Conservation (phyloP, 331 rosid genomes). For the Phaseolus coccineus region DNA sequence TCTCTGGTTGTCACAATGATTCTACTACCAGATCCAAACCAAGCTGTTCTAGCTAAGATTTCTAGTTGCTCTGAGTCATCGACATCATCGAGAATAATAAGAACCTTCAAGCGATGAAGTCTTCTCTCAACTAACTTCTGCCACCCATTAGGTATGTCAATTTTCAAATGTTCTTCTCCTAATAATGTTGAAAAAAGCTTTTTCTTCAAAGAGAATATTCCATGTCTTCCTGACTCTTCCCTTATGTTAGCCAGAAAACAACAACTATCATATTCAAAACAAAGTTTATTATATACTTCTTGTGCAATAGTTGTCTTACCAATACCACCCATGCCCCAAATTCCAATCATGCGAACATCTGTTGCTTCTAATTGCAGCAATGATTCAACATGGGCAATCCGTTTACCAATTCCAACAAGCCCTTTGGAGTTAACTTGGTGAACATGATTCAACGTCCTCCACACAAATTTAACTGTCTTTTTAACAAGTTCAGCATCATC, state of each 20-base stretch:
- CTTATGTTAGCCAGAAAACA: conserved; percentile 40
- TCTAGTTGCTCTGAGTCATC: conserved; percentile 30
- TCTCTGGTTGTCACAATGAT: conserved; percentile 41
- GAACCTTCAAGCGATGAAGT: conserved; percentile 13
- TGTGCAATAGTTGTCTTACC: conserved; percentile 48
- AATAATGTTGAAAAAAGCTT: conserved; percentile 36
- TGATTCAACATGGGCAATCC: conserved; percentile 34
- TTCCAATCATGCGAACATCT: conserved; percentile 37
- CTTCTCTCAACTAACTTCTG: not conserved
- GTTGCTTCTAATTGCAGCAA: not conserved
- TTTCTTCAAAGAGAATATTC: conserved; percentile 1
- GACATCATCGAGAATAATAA: conserved; percentile 53
- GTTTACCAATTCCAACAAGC: conserved; percentile 34
- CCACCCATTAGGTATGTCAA: not conserved
- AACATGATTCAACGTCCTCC: not conserved
- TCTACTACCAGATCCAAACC: conserved; percentile 41
- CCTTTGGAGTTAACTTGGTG: not conserved
- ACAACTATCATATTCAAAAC: not conserved
- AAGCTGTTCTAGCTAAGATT: conserved; percentile 13
- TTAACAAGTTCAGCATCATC: conserved; percentile 43
- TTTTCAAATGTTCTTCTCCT: not conserved
- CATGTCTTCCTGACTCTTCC: conserved; percentile 19
- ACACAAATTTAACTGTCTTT: not conserved
- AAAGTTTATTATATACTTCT: not conserved
- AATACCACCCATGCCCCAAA: conserved; percentile 51